Conservation (phyloP, 306 rosid species). For the Trichosanthes truncata region DNA sequence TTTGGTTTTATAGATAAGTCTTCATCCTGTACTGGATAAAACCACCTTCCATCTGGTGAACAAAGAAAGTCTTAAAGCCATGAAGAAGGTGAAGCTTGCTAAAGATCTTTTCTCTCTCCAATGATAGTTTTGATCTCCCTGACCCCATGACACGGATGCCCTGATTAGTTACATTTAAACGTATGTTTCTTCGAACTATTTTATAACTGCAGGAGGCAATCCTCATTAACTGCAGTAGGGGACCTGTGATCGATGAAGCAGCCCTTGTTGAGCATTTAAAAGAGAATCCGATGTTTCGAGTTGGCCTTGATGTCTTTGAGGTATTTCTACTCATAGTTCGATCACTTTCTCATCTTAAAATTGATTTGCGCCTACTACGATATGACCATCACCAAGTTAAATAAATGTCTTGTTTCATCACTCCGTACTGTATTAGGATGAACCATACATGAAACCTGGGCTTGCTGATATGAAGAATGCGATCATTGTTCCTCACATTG, state of each 20-base stretch:
- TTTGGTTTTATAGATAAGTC: slow-evolving; percentile 65
- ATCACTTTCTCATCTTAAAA: slow-evolving; percentile 1
- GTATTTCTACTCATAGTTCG: slow-evolving; percentile 22
- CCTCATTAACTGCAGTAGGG: slow-evolving; percentile 91
- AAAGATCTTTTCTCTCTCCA: neutral
- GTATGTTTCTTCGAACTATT: neutral
- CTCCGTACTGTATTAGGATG: slow-evolving; percentile 45
- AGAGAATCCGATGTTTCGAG: slow-evolving; percentile 89
- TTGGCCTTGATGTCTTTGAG: slow-evolving; percentile 96
- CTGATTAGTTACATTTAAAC: neutral
- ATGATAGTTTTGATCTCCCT: neutral
- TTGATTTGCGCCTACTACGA: neutral
- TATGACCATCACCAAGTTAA: neutral
- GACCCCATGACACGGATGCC: neutral
- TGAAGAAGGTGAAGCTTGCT: slow-evolving; percentile 71
- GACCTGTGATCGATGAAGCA: slow-evolving; percentile 89
- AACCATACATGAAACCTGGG: slow-evolving; percentile 96
- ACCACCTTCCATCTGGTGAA: slow-evolving; percentile 93
- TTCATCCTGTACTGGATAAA: slow-evolving; percentile 88
- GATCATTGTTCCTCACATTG: slow-evolving; percentile 92
- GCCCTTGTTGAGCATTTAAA: slow-evolving; percentile 88
- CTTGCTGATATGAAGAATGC: slow-evolving; percentile 95
- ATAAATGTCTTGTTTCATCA: neutral
- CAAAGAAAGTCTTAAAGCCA: slow-evolving; percentile 71
- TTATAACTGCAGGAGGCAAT: slow-evolving; percentile 65